phyloP scores from a whole-genome alignment of 1,284 basidiomycete species.

The Heterobasidion occidentale region DNA sequence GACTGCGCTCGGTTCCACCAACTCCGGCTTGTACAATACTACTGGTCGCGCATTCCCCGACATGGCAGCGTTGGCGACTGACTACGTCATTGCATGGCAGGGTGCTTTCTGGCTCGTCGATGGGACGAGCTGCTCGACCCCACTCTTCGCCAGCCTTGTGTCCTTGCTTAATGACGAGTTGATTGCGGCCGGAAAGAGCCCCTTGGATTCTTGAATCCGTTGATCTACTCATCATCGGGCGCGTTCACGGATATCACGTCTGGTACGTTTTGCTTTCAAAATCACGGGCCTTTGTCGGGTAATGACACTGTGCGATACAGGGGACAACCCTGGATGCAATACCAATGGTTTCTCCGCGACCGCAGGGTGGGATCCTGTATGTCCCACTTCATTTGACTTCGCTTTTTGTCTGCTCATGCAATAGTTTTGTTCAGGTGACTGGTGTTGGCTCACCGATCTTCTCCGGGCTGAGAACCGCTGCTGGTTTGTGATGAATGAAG shows the following conservation, averaged over 20 bases:
- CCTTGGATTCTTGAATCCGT: conserved; percentile 55
- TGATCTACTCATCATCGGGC: conserved; percentile 37
- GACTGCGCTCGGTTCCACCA: conserved; percentile 17
- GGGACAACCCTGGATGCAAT: conserved; percentile 15
- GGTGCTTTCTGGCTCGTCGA: conserved; percentile 35
- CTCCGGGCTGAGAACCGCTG: conserved; percentile 13
- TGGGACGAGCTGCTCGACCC: conserved; percentile 53
- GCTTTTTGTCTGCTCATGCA: not conserved
- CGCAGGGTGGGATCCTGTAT: conserved; percentile 26
- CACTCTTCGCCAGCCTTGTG: conserved; percentile 52
- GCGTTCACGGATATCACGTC: conserved; percentile 52
- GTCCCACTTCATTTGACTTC: not conserved
- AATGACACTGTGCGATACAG: not conserved
- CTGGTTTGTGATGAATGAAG: not conserved
- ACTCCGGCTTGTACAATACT: conserved; percentile 17
- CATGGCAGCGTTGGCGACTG: conserved; percentile 51
- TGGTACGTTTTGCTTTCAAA: not conserved
- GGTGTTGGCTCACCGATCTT: conserved; percentile 29
- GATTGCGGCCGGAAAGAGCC: conserved; percentile 35
- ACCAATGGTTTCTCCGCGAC: conserved; percentile 26
- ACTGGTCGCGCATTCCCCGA: conserved; percentile 23
- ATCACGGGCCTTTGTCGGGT: not conserved
- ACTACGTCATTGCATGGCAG: conserved; percentile 52
- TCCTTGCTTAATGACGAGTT: conserved; percentile 52
- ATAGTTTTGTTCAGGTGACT: conserved; percentile 18